Evolutionary conservation across 1,284 basidiomycete species (phyloP), one percentile per base, ranked within the genome.

Genomic region (Athelia sp.): DNA sequence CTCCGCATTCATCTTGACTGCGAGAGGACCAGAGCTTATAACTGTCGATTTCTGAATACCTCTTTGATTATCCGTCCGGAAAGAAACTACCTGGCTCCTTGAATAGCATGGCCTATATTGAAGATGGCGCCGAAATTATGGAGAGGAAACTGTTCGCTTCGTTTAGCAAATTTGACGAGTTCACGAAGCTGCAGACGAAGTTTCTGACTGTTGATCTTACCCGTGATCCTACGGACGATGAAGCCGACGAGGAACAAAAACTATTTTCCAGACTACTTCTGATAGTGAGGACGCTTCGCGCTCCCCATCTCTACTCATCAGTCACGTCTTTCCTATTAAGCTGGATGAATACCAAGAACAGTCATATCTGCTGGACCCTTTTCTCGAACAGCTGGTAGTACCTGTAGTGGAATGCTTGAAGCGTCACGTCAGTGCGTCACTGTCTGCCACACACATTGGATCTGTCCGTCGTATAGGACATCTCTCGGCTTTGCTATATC

Each of bases 351-450:
- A 98, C 62, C 94, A 98, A 62, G 95, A 98, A 52, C 90, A 96
- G 60, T 77, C 94, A 2, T 93, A 95, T 60, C 79, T 99, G 0
- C 78, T 98, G n/a, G 97, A 99, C 64, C 94, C 95, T n/a, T 87
- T 82, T 59, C 77, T 99, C n/a, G 90, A 94, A 59, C 63, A 71
- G 15, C 83, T 99, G 52, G 81, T 98, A 11, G 67, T 74, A 2
- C 94, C 95, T 0, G 81, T 90, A 2, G 84, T 93, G 44, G 75
- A 80, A 24, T 65, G 66, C n/a, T 66, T 97, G 38, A 83, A 84
- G 58, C 56, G 57, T 9, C 78, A 82, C 56, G 79, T 84, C n/a
- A 76, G 71, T 55, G 66, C 73, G 26, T 65, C 68, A 17, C 62
- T 68, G 36, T 58, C 62, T 35, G 57, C 63, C 9, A 55, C 60